phyloP scores from a whole-genome alignment of 148 eudicot species.

The Rheum nobile region DNA sequence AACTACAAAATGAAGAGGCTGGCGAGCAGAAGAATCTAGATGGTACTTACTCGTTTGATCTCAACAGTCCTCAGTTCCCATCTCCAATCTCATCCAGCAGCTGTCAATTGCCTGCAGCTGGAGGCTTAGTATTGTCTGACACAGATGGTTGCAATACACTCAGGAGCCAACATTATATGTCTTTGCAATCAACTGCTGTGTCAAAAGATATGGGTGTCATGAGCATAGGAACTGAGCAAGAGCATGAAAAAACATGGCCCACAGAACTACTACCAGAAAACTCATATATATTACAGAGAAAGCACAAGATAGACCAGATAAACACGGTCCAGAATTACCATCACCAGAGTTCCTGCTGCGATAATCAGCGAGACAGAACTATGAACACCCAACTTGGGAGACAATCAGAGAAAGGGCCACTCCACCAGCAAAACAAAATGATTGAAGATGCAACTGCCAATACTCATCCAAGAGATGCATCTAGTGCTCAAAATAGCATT shows the following conservation, averaged over 20 bases:
- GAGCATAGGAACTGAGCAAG: slow-evolving; percentile 11
- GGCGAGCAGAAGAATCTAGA: slow-evolving; percentile 12
- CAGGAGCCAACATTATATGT: slow-evolving; percentile 17
- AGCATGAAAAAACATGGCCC: slow-evolving; percentile 12
- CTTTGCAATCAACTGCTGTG: slow-evolving; percentile 19
- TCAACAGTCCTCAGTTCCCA: slow-evolving; percentile 14
- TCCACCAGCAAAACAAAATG: slow-evolving; percentile 1
- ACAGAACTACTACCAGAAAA: slow-evolving; percentile 6
- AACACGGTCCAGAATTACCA: not conserved
- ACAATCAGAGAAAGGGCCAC: slow-evolving; percentile 4
- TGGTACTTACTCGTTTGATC: slow-evolving; percentile 10
- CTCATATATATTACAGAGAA: too few species aligned
- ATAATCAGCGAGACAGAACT: slow-evolving; percentile 13
- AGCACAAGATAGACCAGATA: too few species aligned
- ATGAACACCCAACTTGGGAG: slow-evolving; percentile 13
- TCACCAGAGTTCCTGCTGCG: slow-evolving; percentile 7
- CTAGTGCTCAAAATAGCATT: slow-evolving; percentile 6
- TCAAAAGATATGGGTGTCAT: slow-evolving; percentile 7
- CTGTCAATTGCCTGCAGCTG: slow-evolving; percentile 14
- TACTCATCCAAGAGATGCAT: slow-evolving; percentile 1
- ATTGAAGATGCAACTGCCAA: slow-evolving; percentile 7
- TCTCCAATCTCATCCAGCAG: slow-evolving; percentile 12
- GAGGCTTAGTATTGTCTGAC: slow-evolving; percentile 13
- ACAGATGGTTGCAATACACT: slow-evolving; percentile 12
- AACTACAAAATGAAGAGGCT: slow-evolving; percentile 15